Conservation (phyloP, 2,329 filamentous ascomycete genomes). For the Domatiomyces catenatus region DNA sequence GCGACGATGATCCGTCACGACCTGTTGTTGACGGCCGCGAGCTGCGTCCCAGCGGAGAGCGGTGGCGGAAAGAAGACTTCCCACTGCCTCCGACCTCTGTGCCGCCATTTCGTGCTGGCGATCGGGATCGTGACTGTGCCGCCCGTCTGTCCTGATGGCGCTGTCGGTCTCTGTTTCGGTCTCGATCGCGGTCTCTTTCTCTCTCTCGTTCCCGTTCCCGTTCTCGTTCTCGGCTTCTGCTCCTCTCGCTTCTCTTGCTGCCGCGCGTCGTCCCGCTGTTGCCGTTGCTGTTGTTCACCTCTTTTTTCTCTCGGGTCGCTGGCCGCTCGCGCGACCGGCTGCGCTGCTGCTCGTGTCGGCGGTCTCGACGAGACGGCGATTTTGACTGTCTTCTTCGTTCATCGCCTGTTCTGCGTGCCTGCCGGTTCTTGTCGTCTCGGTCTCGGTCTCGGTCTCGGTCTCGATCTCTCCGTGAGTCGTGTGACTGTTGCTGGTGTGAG, state of each 20-base stretch:
- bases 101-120: constrained; percentile 23
- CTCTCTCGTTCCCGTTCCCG: constrained; percentile 23
- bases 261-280: no score
- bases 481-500: constrained; percentile 20
- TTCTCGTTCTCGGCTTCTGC: constrained; percentile 19
- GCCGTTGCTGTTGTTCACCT: constrained; percentile 4
- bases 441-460: constrained; percentile 27
- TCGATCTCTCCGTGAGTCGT: constrained; percentile 32
- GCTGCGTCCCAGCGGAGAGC: constrained; percentile 19
- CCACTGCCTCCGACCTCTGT: background rate
- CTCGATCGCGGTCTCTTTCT: constrained; percentile 23
- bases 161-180: constrained; percentile 19
- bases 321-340: constrained; percentile 30
- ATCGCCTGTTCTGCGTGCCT: constrained; percentile 9
- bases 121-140: constrained; percentile 18
- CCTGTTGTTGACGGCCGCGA: background rate
- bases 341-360: constrained; percentile 27
- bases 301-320: background rate
- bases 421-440: constrained; percentile 11
- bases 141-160: constrained; percentile 20
- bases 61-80: constrained; percentile 23
- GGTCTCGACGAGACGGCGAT: constrained; percentile 19
- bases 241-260: constrained; percentile 17
- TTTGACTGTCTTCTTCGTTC: constrained; percentile 11
- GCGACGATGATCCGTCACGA: no score